These are phyloP conservation scores for Hericium rajendrae DNA, from an alignment of 768 basidiomycete genomes.

Conservation along the genomic window DNA sequence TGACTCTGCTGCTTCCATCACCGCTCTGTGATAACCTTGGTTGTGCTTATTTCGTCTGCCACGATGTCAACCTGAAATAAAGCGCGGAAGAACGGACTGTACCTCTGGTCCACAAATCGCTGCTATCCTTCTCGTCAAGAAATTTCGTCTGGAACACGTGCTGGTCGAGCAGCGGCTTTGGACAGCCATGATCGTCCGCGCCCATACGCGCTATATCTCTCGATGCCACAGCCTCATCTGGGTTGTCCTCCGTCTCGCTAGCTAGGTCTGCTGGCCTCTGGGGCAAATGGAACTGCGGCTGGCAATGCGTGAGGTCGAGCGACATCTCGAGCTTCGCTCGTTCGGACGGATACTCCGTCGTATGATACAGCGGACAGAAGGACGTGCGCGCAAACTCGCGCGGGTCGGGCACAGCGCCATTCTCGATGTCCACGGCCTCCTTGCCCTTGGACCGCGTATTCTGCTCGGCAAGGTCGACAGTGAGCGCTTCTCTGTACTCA, in stretches of 20 bases:
- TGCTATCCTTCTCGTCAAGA: constrained; percentile 31
- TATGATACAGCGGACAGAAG: constrained; percentile 38
- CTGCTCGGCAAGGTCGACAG: constrained; percentile 13
- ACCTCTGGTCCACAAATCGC: constrained; percentile 28
- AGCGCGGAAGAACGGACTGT: background rate
- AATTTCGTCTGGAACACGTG: constrained; percentile 46
- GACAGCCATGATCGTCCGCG: background rate
- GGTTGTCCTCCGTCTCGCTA: constrained; percentile 4
- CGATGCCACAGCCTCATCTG: constrained; percentile 13
- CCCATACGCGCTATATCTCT: constrained; percentile 4
- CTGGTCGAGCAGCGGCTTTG: constrained; percentile 23
- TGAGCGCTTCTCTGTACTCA: constrained; percentile 26
- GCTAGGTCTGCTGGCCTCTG: constrained; percentile 13
- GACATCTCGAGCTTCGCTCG: constrained; percentile 42
- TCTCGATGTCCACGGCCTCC: constrained; percentile 18
- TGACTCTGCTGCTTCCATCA: constrained; percentile 48
- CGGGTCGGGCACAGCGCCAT: constrained; percentile 18
- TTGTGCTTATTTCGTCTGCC: constrained; percentile 27
- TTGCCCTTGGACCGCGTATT: constrained; percentile 9
- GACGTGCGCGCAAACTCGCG: constrained; percentile 28
- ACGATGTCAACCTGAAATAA: background rate
- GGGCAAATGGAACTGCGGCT: constrained; percentile 33
- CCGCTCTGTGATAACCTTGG: constrained; percentile 33
- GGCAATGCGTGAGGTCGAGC: constrained; percentile 39
- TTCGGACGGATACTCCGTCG: constrained; percentile 32